These are phyloP conservation scores for Pythium periplocum DNA, from an alignment of 352 stramenopile species.

Conservation along the genomic window DNA sequence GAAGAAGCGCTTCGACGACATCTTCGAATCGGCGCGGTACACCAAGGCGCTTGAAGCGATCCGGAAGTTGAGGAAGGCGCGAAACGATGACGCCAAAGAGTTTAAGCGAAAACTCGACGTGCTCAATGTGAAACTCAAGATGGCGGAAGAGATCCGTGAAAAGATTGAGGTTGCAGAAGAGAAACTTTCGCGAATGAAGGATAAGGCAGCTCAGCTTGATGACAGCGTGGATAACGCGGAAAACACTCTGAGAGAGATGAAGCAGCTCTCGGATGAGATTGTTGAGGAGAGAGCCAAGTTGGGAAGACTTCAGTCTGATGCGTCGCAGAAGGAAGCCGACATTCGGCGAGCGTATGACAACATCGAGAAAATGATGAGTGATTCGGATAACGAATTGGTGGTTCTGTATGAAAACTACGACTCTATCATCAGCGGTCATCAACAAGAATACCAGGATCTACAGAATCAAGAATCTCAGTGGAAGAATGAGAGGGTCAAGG, in stretches of 20 bases:
- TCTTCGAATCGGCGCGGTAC: conserved; percentile 99
- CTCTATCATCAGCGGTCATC: conserved; percentile 36
- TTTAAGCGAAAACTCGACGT: conserved; percentile 92
- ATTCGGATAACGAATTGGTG: conserved; percentile 57
- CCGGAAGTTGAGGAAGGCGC: conserved; percentile 90
- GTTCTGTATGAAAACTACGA: conserved; percentile 53
- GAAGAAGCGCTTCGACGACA: conserved; percentile 99
- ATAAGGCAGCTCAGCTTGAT: conserved; percentile 28
- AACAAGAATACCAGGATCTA: conserved; percentile 24
- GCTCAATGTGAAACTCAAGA: conserved; percentile 82
- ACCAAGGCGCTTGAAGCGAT: conserved; percentile 98
- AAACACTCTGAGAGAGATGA: conserved; percentile 49
- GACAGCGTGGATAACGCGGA: conserved; percentile 37
- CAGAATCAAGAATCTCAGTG: conserved; percentile 27
- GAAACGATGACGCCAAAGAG: conserved; percentile 82
- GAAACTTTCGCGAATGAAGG: conserved; percentile 31
- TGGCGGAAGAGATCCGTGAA: conserved; percentile 36
- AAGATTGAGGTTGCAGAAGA: conserved; percentile 46
- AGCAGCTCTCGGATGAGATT: conserved; percentile 42
- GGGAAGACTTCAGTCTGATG: conserved; percentile 29
- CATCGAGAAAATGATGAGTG: conserved; percentile 68
- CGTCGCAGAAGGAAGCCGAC: conserved; percentile 31
- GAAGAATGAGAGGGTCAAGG: conserved; percentile 21
- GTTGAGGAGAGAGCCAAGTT: conserved; percentile 26
- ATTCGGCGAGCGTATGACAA: conserved; percentile 34